Percentiles rank a stretch among this genome's conserved stretches.
phyloP scores from a whole-genome alignment of 2,329 filamentous ascomycete genomes.

The Phaeosphaeria sp. region DNA sequence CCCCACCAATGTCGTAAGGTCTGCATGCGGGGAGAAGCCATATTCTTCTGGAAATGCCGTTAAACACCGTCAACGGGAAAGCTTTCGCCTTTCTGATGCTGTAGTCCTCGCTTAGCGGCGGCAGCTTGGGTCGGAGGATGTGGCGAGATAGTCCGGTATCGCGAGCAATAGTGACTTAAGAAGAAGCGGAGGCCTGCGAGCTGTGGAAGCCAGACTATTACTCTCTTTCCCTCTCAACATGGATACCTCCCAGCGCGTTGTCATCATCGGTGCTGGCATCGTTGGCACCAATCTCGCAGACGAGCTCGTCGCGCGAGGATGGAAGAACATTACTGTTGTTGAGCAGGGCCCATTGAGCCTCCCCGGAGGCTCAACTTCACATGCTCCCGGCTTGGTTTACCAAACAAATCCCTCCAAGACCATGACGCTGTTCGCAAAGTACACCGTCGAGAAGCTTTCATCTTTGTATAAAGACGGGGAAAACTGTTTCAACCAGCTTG shows the following conservation, averaged over 20 bases:
- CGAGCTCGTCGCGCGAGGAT: constrained; percentile 67
- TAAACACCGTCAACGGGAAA: constrained; percentile 22
- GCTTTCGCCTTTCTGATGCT: constrained; percentile 28
- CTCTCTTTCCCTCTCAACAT: constrained; percentile 15
- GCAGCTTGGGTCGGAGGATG: constrained; percentile 18
- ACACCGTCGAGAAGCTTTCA: constrained; percentile 67
- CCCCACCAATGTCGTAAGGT: constrained; percentile 36
- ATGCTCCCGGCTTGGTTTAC: constrained; percentile 69
- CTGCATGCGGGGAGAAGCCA: constrained; percentile 29
- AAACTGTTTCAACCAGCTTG: constrained; percentile 68
- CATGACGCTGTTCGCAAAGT: constrained; percentile 65
- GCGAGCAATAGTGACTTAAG: constrained; percentile 23
- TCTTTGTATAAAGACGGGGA: constrained; percentile 54
- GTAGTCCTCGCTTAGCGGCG: constrained; percentile 32
- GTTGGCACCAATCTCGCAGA: constrained; percentile 70
- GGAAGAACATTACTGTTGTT: constrained; percentile 68
- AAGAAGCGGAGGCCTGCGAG: neutral
- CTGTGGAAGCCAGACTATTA: constrained; percentile 2
- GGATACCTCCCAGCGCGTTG: constrained; percentile 50
- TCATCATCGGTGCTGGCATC: constrained; percentile 63
- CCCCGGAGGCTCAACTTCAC: constrained; percentile 70
- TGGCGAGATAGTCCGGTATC: constrained; percentile 30
- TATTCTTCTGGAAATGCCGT: constrained; percentile 14
- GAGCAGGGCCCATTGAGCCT: constrained; percentile 68
- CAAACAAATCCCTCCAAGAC: constrained; percentile 66